These are phyloP conservation scores for Cladophialophora yegresii DNA, from an alignment of 2,329 filamentous ascomycete genomes.

Conservation along the genomic window DNA sequence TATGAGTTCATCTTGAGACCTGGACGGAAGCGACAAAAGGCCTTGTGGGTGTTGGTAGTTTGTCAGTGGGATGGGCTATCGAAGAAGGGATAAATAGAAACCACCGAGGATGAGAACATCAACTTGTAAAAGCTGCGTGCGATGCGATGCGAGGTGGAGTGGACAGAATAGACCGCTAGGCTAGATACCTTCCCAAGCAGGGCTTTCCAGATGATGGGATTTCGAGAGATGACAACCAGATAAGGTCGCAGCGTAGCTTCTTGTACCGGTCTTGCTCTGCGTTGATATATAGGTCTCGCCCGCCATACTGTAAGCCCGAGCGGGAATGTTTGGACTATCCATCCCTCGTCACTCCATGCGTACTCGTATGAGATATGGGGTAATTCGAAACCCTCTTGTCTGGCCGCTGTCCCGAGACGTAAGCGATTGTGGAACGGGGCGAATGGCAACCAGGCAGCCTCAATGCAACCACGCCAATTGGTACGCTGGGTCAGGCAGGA, in stretches of 20 bases:
- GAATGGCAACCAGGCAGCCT: background rate
- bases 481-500: background rate
- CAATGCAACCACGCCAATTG: background rate
- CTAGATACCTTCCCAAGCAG: background rate
- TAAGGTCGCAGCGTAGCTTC: background rate
- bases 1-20: constrained; percentile 21
- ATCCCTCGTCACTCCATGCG: background rate
- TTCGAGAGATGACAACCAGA: background rate
- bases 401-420: background rate
- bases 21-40: background rate
- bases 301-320: background rate
- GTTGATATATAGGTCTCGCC: background rate
- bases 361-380: background rate
- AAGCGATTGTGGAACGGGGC: background rate
- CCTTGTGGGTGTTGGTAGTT: background rate
- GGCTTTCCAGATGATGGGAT: background rate
- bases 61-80: background rate
- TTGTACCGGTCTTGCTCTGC: background rate
- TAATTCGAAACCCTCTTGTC: background rate
- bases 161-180: background rate
- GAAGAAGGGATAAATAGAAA: background rate
- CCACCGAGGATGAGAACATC: background rate
- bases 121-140: background rate
- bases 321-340: background rate
- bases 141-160: background rate